Percentiles rank a stretch among this genome's conserved stretches.
These are phyloP conservation scores for Penicillium sp. DNA, from an alignment of 2,329 filamentous ascomycete species.

Conservation along the genomic window DNA sequence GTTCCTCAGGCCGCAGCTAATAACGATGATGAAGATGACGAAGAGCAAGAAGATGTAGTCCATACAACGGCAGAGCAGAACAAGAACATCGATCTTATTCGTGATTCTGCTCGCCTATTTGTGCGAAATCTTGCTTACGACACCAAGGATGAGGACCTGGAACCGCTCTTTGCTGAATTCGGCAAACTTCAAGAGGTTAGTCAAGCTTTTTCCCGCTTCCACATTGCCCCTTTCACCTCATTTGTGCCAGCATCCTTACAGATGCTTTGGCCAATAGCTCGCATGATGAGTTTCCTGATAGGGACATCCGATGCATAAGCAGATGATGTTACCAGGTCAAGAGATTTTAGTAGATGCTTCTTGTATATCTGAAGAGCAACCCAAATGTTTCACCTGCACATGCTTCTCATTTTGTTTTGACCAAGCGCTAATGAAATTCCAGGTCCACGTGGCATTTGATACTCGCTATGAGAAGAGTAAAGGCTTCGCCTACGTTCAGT, in stretches of 20 bases:
- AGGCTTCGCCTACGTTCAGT: slow-evolving; percentile 89
- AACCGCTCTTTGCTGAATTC: slow-evolving; percentile 69
- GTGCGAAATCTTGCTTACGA: slow-evolving; percentile 86
- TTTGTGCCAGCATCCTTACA: slow-evolving; percentile 18
- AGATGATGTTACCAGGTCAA: slow-evolving; percentile 89
- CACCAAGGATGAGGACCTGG: slow-evolving; percentile 76
- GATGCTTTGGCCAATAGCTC: slow-evolving; percentile 38
- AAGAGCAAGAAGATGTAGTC: slow-evolving; percentile 13
- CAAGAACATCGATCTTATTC: slow-evolving; percentile 65
- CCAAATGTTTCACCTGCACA: slow-evolving; percentile 18
- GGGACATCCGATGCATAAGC: slow-evolving; percentile 97
- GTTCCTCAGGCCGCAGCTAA: slow-evolving; percentile 18
- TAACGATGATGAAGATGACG: slow-evolving; percentile 18
- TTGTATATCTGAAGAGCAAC: slow-evolving; percentile 72
- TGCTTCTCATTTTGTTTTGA: slow-evolving; percentile 26
- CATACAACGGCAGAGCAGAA: slow-evolving; percentile 35
- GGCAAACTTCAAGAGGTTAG: slow-evolving; percentile 88
- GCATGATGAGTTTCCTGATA: slow-evolving; percentile 98
- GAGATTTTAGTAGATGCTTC: slow-evolving; percentile 99
- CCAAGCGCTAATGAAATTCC: slow-evolving; percentile 47
- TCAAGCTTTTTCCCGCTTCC: slow-evolving; percentile 21
- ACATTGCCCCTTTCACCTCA: slow-evolving; percentile 3
- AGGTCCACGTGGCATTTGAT: slow-evolving; percentile 87
- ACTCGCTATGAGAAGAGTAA: slow-evolving; percentile 73
- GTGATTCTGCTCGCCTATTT: slow-evolving; percentile 77